Base-by-base conservation (phyloP, 805 yeast species). In the Candida chilensis region DNA sequence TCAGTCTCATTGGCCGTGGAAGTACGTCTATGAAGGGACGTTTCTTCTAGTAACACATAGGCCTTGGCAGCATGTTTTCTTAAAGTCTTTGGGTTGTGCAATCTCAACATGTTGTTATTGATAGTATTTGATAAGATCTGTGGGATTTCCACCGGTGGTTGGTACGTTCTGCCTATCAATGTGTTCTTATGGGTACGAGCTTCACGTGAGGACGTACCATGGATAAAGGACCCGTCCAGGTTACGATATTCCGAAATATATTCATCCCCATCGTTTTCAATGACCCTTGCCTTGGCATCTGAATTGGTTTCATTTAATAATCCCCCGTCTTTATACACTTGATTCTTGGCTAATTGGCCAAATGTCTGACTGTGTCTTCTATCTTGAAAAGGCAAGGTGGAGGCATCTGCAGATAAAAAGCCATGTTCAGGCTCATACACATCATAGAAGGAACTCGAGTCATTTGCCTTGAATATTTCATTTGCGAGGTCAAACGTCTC, bases 131-230 rank as follows among this genome's bases (percentile, higher is more conserved):
- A 55, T 3, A 87, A 60, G 4, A 47, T 55, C 1, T 56, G 54
- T 0, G 94, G 94, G 12, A 87, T 46, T 29, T 51, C 53, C 4
- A 78, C 49, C 31, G 73, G 76, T 3, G 50, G 43, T 29, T 75
- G 63, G 26, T 69, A 71, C 8, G 67, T 64, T 34, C 77, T 60
- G 0, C 80, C 94, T 27, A 47, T 39, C 4, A 74, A 34, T 0
- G 94, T 84, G 15, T 55, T 54, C 0, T 71, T 71, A 40, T 76
- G 69, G 4, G 78, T 52, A 42, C 90, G 58, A 9, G 75, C 73
- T 32, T 70, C 76, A 31, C 55, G 57, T 19, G 73, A 52, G 20
- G 55, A 67, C 4, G 42, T 44, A 6, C 71, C 78, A 29, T 57
- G 55, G 4, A 59, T 48, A 20, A 54, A 54, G 3, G 58, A 35